These are phyloP conservation scores for Euphorbia celastroides DNA, from an alignment of 441 rosid species.

Conservation along the genomic window DNA sequence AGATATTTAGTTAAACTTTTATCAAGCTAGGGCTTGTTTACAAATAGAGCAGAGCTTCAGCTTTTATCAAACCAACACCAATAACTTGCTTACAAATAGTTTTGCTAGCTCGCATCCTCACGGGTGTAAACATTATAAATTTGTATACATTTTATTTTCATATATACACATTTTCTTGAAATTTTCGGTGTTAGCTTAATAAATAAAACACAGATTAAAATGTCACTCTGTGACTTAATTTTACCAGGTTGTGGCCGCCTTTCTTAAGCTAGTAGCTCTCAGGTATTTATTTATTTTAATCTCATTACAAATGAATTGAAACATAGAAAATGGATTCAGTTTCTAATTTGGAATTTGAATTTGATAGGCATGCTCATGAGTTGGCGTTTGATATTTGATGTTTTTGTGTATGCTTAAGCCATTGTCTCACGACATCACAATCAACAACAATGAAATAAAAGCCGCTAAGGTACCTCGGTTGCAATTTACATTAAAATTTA, in stretches of 20 bases:
- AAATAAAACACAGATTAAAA: no score
- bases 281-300: conserved; percentile 18
- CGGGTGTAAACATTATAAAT: no score
- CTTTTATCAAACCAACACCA: no score
- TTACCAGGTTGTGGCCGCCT: conserved; percentile 31
- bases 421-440: conserved; percentile 26
- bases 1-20: no score
- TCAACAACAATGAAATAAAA: conserved; percentile 36
- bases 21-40: no score
- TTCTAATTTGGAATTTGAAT: neutral
- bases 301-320: neutral
- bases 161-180: neutral
- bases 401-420: conserved; percentile 41
- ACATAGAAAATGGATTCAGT: neutral
- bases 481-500: no score
- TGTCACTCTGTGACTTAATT: no score
- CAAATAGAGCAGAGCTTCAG: no score
- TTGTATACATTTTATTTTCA: no score
- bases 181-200: no score
- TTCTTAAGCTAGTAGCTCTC: conserved; percentile 38
- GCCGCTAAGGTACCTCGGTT: conserved; percentile 35
- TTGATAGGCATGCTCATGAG: conserved; percentile 32
- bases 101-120: no score
- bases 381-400: conserved; percentile 39
- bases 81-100: no score